Base-by-base conservation (phyloP, 2,329 filamentous ascomycete genomes). In the Fusarium sarcochroum region DNA sequence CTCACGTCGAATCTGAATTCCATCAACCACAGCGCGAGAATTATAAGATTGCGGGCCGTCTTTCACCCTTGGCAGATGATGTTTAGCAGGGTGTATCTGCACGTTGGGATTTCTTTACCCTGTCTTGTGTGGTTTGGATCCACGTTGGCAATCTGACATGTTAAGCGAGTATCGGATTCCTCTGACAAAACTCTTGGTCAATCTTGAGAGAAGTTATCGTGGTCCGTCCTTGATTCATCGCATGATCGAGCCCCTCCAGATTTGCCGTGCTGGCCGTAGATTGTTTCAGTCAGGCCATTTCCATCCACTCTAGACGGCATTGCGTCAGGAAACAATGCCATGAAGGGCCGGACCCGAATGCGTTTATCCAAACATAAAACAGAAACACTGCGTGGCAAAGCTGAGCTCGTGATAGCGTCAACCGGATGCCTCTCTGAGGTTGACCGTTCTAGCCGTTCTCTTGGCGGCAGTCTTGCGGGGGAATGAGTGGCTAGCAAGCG, bases 1-100 rank as follows among this genome's bases (percentile, higher is more conserved):
- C 56, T 66, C 61, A 68, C 49, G 70, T 72, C 21, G 68, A 71
- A 73, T 58, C 48, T 49, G 55, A 68, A 65, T 73, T 73, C 72
- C 72, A 72, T 74, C 72, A 74, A 74, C 70, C 72, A 74, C 66
- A 74, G 64, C 38, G 53, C 71, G 63, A 63, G 71, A 60, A 66
- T 58, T 49, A 58, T 30, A 66, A 74, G 67, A 58, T 58, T 54
- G 70, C 70, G 71, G 67, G 71, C 58, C 68, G 57, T 47, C 45
- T 52, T 45, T 61, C 49, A 58, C 42, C 45, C 67, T 67, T 59
- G 67, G 50, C 40, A 48, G 41, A 60, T 61, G 70, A 68, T 71
- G 68, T 51, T 47, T 63, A 48, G 48, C 69, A 70, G 57, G 66
- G 47, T 49, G 20, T 21, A 54, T 60, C 35, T 45, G 27, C 27